phyloP scores from a whole-genome alignment of 352 stramenopile species.

The Pythium guiyangense region DNA sequence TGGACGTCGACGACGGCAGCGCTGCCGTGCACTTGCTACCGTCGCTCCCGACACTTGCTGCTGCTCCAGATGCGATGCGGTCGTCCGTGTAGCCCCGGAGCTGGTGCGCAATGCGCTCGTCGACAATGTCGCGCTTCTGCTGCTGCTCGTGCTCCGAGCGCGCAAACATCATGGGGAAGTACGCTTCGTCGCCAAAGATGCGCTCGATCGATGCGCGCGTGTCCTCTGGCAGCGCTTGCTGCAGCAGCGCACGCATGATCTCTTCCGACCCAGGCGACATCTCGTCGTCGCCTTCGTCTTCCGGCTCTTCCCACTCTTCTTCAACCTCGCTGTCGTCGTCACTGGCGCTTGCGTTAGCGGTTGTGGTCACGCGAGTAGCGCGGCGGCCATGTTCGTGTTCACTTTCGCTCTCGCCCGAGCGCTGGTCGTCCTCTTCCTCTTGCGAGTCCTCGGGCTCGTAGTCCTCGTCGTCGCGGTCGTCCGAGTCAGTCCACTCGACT shows the following conservation, averaged over 20 bases:
- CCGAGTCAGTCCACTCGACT: conserved; percentile 14
- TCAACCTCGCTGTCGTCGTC: conserved; percentile 8
- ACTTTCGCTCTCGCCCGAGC: conserved; percentile 4
- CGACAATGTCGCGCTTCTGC: conserved; percentile 36
- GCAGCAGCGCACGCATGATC: conserved; percentile 24
- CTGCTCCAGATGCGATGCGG: background rate
- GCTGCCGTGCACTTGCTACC: background rate
- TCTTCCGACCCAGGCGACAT: conserved; percentile 22
- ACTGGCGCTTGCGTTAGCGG: background rate
- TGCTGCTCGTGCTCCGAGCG: conserved; percentile 52
- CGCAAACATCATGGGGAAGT: conserved; percentile 55
- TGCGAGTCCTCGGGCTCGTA: conserved; percentile 11
- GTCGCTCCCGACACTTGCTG: background rate
- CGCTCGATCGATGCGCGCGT: conserved; percentile 52
- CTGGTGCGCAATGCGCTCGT: conserved; percentile 69
- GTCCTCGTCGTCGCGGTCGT: conserved; percentile 13
- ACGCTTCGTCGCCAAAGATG: conserved; percentile 61
- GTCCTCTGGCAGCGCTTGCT: conserved; percentile 37
- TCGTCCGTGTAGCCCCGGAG: conserved; percentile 47
- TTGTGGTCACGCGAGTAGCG: background rate
- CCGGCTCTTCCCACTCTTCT: conserved; percentile 16
- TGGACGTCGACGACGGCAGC: conserved; percentile 13
- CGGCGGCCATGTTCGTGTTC: background rate
- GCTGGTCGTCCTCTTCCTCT: conserved; percentile 7
- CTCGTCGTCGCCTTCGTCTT: conserved; percentile 24